These are phyloP conservation scores for Annulohypoxylon moriforme DNA, from an alignment of 495 filamentous ascomycete species.

Conservation along the genomic window DNA sequence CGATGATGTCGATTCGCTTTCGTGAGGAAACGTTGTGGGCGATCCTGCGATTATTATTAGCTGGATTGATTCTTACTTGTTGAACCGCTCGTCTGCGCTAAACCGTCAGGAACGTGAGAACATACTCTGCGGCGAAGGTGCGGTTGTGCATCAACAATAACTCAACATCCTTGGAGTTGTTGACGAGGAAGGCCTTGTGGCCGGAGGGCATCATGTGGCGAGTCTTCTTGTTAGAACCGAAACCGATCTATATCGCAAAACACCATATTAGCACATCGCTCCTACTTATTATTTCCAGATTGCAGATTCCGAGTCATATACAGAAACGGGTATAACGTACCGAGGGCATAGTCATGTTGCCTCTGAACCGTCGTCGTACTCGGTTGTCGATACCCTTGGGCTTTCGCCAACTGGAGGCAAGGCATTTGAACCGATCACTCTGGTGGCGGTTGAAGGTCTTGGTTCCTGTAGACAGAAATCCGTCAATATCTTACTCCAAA, in stretches of 20 bases:
- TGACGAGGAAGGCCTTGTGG: slow-evolving; percentile 99
- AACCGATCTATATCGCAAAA: slow-evolving; percentile 79
- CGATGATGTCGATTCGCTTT: slow-evolving; percentile 97
- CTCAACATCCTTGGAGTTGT: slow-evolving; percentile 94
- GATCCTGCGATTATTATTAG: slow-evolving; percentile 71
- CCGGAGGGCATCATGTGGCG: slow-evolving; percentile 98
- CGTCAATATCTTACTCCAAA: slow-evolving; percentile 42
- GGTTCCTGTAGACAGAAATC: slow-evolving; percentile 70
- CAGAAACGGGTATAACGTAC: slow-evolving; percentile 68
- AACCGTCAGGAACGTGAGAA: slow-evolving; percentile 65
- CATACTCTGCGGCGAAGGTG: slow-evolving; percentile 97
- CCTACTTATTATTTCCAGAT: slow-evolving; percentile 2
- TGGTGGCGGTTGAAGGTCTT: slow-evolving; percentile 95
- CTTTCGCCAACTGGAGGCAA: slow-evolving; percentile 92
- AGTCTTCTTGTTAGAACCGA: slow-evolving; percentile 98
- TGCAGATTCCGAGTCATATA: background rate
- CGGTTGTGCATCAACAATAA: slow-evolving; percentile 99
- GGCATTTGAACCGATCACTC: slow-evolving; percentile 93
- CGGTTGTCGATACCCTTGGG: slow-evolving; percentile 98
- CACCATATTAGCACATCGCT: slow-evolving; percentile 16
- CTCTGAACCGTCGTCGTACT: slow-evolving; percentile 66
- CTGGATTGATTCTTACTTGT: slow-evolving; percentile 12
- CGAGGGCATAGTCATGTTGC: slow-evolving; percentile 95
- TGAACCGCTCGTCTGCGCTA: slow-evolving; percentile 56
- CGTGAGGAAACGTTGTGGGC: slow-evolving; percentile 95